phyloP scores from a whole-genome alignment of 352 stramenopile genomes.

The Elongisporangium anandrum region DNA sequence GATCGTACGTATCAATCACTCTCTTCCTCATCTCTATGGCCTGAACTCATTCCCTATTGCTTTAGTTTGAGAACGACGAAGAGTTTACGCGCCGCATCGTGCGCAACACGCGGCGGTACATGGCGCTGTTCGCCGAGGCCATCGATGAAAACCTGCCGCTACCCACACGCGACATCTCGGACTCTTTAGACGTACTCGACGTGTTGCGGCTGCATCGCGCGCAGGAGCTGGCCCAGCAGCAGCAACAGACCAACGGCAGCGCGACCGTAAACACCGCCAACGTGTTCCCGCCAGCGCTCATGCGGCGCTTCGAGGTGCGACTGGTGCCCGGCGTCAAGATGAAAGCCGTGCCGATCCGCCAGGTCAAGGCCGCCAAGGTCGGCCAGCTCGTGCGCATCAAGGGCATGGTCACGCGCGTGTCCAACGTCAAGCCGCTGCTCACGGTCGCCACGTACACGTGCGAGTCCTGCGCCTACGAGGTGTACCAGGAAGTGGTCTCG shows the following conservation, averaged over 20 bases:
- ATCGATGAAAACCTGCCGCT: slow-evolving; percentile 85
- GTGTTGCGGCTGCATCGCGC: slow-evolving; percentile 74
- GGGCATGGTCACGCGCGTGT: slow-evolving; percentile 98
- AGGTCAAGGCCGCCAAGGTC: slow-evolving; percentile 94
- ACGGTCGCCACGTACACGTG: slow-evolving; percentile 98
- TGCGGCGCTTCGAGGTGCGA: slow-evolving; percentile 87
- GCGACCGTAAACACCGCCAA: slow-evolving; percentile 28
- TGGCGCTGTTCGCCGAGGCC: slow-evolving; percentile 84
- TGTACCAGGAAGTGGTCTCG: slow-evolving; percentile 95
- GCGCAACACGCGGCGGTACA: slow-evolving; percentile 85
- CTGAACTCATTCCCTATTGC: not conserved
- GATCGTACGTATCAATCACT: slow-evolving; percentile 36
- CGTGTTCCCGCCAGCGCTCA: slow-evolving; percentile 90
- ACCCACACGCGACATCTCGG: slow-evolving; percentile 74
- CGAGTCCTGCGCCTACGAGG: slow-evolving; percentile 93
- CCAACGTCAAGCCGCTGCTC: slow-evolving; percentile 97
- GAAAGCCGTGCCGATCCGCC: slow-evolving; percentile 89
- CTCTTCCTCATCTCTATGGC: not conserved
- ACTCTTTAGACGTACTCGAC: slow-evolving; percentile 82
- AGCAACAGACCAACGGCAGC: slow-evolving; percentile 27
- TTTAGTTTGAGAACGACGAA: slow-evolving; percentile 76
- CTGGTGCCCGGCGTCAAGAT: slow-evolving; percentile 80
- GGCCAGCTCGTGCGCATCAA: slow-evolving; percentile 95
- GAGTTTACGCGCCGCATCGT: slow-evolving; percentile 82
- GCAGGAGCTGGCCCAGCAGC: slow-evolving; percentile 59